Conservation (phyloP, 345 rosid genomes). For the Populus tremula region DNA sequence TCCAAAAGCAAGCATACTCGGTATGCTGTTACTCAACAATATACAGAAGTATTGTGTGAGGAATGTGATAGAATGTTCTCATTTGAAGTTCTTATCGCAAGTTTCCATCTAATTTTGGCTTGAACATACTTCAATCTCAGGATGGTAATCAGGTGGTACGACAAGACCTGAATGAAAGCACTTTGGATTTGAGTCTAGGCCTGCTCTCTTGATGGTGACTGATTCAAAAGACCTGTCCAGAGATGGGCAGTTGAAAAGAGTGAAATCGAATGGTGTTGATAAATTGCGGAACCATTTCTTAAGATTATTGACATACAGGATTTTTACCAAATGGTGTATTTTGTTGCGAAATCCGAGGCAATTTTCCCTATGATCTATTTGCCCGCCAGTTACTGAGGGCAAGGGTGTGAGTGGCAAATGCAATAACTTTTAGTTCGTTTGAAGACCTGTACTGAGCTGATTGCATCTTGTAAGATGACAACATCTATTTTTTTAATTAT, state of each 20-base stretch:
- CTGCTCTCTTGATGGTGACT: conserved; percentile 42
- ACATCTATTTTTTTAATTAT: conserved; percentile 3
- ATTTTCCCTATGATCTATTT: conserved; percentile 17
- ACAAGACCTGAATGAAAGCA: conserved; percentile 94
- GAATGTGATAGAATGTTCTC: no score
- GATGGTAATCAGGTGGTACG: conserved; percentile 48
- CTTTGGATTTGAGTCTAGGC: conserved; percentile 69
- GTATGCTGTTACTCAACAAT: no score
- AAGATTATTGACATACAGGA: conserved; percentile 16
- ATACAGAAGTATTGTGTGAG: no score
- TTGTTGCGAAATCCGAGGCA: conserved; percentile 20
- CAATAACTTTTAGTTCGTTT: conserved; percentile 15
- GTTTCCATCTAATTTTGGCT: conserved; percentile 14
- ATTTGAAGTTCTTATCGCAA: background rate
- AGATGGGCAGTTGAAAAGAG: conserved; percentile 28
- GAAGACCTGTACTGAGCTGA: conserved; percentile 18
- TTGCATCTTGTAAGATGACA: conserved; percentile 22
- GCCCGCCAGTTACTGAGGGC: background rate
- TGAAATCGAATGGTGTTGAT: conserved; percentile 15
- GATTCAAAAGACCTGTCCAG: conserved; percentile 31
- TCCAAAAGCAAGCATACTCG: background rate
- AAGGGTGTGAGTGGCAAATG: conserved; percentile 16
- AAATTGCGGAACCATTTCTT: conserved; percentile 5
- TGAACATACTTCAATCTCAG: conserved; percentile 38
- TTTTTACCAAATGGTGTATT: conserved; percentile 11